Evolutionary conservation across 179 eudicot genomes (phyloP).

Genomic region (Beta corolliflora): DNA sequence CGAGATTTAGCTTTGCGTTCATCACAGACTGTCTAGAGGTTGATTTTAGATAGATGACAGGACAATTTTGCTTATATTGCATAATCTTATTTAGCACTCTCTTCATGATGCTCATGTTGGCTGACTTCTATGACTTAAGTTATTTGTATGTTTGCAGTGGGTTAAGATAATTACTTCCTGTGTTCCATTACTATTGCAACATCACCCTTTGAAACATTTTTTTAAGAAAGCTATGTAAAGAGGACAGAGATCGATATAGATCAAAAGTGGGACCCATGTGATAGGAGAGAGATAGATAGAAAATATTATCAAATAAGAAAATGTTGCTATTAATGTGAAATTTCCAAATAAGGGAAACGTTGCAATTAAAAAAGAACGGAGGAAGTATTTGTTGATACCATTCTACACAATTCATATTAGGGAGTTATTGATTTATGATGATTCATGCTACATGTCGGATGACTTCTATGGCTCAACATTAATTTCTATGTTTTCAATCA

Average conservation of each 20-base stretch:
- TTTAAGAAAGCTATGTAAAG: too few species aligned
- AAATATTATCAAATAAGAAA: too few species aligned
- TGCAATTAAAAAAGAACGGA: too few species aligned
- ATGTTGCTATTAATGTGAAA: too few species aligned
- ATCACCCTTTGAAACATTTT: too few species aligned
- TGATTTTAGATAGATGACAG: not conserved
- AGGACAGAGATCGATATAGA: too few species aligned
- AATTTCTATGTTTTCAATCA: not conserved
- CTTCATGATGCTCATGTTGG: slow-evolving; percentile 4
- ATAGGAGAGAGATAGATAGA: too few species aligned
- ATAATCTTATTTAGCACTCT: not conserved
- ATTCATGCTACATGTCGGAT: not conserved
- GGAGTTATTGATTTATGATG: not conserved
- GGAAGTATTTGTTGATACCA: not conserved
- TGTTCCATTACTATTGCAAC: too few species aligned
- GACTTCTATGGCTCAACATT: not conserved
- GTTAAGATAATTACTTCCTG: not conserved
- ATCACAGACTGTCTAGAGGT: not conserved
- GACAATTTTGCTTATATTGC: not conserved
- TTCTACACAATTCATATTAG: not conserved
- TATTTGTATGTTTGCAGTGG: not conserved
- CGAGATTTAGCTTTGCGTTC: not conserved
- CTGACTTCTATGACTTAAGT: not conserved
- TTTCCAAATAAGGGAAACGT: too few species aligned
- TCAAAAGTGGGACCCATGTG: too few species aligned